These are phyloP conservation scores for Funneliformis geosporum DNA, from an alignment of 192 early-diverging fungal species.

Conservation along the genomic window DNA sequence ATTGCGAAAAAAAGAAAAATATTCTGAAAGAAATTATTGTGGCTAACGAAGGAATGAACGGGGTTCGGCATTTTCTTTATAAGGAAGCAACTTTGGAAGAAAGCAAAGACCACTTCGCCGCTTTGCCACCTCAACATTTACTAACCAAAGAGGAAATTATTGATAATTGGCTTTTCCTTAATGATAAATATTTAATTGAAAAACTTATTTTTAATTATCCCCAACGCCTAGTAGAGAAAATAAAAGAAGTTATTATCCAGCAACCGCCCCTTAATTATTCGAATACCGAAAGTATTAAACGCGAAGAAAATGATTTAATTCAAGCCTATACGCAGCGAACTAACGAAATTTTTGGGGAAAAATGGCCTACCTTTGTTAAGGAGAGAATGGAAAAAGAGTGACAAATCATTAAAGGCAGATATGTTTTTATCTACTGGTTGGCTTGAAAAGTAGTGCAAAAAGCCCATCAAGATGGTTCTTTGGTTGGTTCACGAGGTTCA, in stretches of 20 bases:
- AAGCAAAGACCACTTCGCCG: background rate
- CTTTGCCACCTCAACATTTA: background rate
- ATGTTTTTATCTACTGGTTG: constrained; percentile 6
- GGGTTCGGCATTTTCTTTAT: background rate
- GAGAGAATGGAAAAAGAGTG: constrained; percentile 17
- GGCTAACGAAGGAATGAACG: constrained; percentile 3
- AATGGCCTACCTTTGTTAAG: background rate
- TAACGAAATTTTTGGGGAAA: background rate
- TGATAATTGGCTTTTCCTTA: background rate
- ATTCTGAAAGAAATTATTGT: constrained; percentile 2
- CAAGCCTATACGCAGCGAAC: background rate
- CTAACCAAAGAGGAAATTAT: background rate
- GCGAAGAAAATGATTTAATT: background rate
- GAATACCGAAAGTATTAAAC: background rate
- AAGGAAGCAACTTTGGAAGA: background rate
- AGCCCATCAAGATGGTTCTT: constrained; percentile 11
- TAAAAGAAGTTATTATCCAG: background rate
- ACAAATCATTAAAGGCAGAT: background rate
- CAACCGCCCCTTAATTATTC: no score
- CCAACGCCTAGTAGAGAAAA: background rate
- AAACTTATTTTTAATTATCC: constrained; percentile 5
- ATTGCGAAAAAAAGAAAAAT: background rate
- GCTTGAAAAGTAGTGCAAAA: constrained; percentile 8
- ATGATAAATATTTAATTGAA: background rate
- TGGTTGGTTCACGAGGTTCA: background rate